A percentile compares a stretch with the other conserved stretches of the same genome.
Evolutionary conservation across 225 moss, liverwort and hornwort genomes (phyloP).

Genomic region (Bryum argenteum): DNA sequence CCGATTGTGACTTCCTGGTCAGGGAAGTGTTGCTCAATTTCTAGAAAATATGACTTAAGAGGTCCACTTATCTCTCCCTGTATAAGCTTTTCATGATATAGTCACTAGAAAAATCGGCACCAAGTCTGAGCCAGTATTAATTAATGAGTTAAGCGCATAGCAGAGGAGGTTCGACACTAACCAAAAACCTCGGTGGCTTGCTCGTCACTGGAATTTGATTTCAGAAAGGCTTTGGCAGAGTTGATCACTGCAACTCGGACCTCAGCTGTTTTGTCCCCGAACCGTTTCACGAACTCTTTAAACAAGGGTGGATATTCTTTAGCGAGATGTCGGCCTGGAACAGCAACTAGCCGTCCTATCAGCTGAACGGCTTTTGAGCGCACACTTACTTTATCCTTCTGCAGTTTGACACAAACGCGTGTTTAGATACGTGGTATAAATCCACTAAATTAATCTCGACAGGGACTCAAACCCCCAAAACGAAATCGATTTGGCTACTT

Average conservation of each 20-base stretch:
- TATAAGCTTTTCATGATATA: too few species aligned
- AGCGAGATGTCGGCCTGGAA: conserved; percentile 81
- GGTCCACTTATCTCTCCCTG: neutral
- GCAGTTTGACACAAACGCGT: conserved; percentile 36
- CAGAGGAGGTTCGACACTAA: conserved; percentile 32
- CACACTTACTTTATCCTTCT: conserved; percentile 87
- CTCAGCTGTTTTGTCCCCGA: conserved; percentile 73
- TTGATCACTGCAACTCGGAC: conserved; percentile 83
- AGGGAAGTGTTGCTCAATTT: conserved; percentile 1
- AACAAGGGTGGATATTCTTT: conserved; percentile 78
- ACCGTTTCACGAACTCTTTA: conserved; percentile 83
- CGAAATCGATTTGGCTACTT: neutral
- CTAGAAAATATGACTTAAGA: neutral
- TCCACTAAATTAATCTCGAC: neutral
- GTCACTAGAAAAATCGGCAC: neutral
- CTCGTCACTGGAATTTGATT: conserved; percentile 66
- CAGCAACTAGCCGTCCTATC: conserved; percentile 76
- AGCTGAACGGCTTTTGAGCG: conserved; percentile 85
- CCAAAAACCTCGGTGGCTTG: conserved; percentile 74
- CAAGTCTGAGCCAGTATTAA: neutral
- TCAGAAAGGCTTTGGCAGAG: conserved; percentile 70
- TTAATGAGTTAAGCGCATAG: neutral
- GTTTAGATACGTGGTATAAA: conserved; percentile 7
- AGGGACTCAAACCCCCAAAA: neutral
- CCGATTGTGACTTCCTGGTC: neutral